Percentiles rank a stretch among this genome's conserved stretches.
Evolutionary conservation across 2,329 filamentous ascomycete species (phyloP).

Genomic region (Talaromyces sp.): DNA sequence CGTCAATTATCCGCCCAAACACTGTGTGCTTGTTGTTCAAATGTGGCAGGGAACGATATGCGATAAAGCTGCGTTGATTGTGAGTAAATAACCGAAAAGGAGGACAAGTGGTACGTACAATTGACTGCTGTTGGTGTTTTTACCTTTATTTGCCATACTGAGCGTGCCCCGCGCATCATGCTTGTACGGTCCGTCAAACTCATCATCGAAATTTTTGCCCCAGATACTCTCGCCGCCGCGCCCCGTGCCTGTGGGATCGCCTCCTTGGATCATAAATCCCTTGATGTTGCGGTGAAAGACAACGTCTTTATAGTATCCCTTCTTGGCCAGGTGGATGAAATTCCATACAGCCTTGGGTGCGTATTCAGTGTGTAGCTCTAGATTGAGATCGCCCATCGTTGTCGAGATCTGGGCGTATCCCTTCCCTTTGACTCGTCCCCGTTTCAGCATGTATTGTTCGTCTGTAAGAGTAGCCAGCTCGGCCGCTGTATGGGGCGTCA

Average conservation of each 20-base stretch:
- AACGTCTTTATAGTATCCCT: conserved; percentile 81
- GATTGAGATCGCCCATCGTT: conserved; percentile 73
- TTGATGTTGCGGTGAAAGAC: conserved; percentile 89
- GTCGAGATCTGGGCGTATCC: conserved; percentile 90
- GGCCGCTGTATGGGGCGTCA: conserved; percentile 85
- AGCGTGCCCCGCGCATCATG: conserved; percentile 75
- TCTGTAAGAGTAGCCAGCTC: conserved; percentile 82
- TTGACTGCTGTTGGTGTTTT: conserved; percentile 93
- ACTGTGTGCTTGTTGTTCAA: conserved; percentile 96
- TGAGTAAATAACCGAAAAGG: neutral
- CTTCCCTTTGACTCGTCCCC: conserved; percentile 79
- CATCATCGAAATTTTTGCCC: conserved; percentile 91
- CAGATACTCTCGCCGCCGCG: conserved; percentile 86
- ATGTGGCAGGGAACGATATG: conserved; percentile 77
- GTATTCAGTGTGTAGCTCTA: conserved; percentile 85
- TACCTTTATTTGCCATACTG: conserved; percentile 98
- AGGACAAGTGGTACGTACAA: conserved; percentile 44
- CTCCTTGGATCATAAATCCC: conserved; percentile 97
- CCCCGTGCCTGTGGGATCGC: conserved; percentile 87
- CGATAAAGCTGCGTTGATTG: conserved; percentile 61
- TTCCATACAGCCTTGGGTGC: conserved; percentile 96
- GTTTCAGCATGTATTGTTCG: conserved; percentile 95
- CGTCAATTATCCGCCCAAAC: conserved; percentile 79
- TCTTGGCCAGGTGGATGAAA: conserved; percentile 80
- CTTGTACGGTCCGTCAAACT: conserved; percentile 82